These are phyloP conservation scores for Cercospora citrullina DNA, from an alignment of 2,329 filamentous ascomycete genomes.

Conservation along the genomic window DNA sequence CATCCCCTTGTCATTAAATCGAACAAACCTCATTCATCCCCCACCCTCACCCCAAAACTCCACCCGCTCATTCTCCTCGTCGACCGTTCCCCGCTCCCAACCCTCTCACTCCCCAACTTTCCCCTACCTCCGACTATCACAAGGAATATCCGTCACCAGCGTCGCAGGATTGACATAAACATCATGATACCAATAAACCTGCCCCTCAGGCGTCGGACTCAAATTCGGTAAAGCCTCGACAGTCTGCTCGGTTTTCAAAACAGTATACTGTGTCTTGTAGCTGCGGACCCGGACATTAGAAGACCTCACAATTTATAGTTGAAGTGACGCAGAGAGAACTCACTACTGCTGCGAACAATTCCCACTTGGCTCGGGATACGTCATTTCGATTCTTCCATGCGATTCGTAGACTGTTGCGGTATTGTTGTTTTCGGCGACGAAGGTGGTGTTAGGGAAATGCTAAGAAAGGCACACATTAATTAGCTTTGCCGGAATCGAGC, in stretches of 20 bases:
- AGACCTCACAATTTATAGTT: too few species aligned
- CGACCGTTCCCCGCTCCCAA: too few species aligned
- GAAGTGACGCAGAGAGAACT: not conserved
- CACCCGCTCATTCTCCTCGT: too few species aligned
- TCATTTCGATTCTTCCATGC: conserved; percentile 12
- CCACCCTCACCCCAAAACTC: too few species aligned
- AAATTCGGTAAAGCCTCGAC: conserved; percentile 4
- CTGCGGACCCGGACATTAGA: not conserved
- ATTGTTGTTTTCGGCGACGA: conserved; percentile 1
- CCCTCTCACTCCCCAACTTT: too few species aligned
- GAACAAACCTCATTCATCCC: too few species aligned
- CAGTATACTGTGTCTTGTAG: not conserved
- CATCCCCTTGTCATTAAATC: too few species aligned
- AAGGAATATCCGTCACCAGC: not conserved
- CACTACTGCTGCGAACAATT: conserved; percentile 22
- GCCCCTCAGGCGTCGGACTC: conserved; percentile 5
- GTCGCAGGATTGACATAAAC: not conserved
- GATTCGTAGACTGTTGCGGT: conserved; percentile 15
- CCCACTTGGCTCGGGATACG: not conserved
- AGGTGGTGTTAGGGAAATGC: conserved; percentile 18
- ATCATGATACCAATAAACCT: conserved; percentile 5
- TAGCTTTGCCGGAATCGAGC: not conserved
- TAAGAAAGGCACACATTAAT: not conserved
- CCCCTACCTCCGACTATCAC: not conserved
- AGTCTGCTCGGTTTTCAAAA: conserved; percentile 14